A percentile compares a stretch with the other conserved stretches of the same genome.
Conservation (phyloP, 768 basidiomycete species). For the Filobasidium wieringae region DNA sequence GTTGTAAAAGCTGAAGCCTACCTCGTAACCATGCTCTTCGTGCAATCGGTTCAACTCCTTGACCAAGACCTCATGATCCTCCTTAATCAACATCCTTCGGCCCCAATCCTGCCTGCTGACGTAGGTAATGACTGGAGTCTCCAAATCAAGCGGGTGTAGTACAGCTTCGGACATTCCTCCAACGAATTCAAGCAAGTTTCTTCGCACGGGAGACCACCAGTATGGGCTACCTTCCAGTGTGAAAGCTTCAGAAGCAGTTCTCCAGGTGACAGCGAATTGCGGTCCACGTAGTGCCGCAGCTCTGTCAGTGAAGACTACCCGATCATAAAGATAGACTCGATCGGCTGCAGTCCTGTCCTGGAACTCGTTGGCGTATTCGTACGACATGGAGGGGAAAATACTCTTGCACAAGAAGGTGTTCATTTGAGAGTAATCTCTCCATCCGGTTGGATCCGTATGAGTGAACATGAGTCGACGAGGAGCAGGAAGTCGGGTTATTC, state of each 20-base stretch:
- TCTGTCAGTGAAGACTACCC: conserved; percentile 77
- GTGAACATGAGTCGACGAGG: conserved; percentile 65
- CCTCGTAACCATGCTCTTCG: conserved; percentile 63
- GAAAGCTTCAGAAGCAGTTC: conserved; percentile 65
- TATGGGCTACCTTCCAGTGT: conserved; percentile 58
- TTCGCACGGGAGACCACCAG: conserved; percentile 71
- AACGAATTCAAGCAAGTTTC: conserved; percentile 60
- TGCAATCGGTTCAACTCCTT: conserved; percentile 57
- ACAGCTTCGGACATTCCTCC: conserved; percentile 42
- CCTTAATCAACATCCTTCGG: conserved; percentile 61
- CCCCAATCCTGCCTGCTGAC: conserved; percentile 82
- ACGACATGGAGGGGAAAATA: conserved; percentile 64
- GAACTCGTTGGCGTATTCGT: conserved; percentile 78
- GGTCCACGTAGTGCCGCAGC: conserved; percentile 66
- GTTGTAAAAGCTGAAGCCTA: conserved; percentile 8
- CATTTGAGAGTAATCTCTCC: conserved; percentile 86
- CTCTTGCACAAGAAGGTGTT: conserved; percentile 74
- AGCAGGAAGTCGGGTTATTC: conserved; percentile 60
- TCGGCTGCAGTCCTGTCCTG: conserved; percentile 60
- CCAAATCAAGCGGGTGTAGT: conserved; percentile 23
- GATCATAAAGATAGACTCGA: conserved; percentile 65
- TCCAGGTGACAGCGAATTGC: conserved; percentile 57
- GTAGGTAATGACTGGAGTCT: conserved; percentile 76
- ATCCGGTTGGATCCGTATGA: conserved; percentile 60
- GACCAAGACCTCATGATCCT: conserved; percentile 70